phyloP scores from a whole-genome alignment of 2,329 filamentous ascomycete genomes.

The Ophiostoma sp. region DNA sequence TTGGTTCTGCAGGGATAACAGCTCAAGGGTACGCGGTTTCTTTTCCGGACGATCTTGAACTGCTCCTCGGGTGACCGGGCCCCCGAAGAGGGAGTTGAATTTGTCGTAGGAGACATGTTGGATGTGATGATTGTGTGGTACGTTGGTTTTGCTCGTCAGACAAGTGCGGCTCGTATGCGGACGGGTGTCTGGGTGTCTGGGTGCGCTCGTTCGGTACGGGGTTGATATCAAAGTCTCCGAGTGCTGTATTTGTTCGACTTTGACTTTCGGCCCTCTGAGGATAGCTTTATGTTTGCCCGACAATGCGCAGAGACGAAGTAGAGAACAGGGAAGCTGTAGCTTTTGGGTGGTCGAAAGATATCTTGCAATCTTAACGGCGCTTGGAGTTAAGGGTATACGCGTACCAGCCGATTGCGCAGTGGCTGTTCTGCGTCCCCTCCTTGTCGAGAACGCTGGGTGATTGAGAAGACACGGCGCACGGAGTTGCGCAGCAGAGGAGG shows the following conservation, averaged over 20 bases:
- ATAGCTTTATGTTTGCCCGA: neutral
- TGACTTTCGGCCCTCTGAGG: neutral
- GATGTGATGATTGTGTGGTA: neutral
- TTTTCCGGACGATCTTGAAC: slow-evolving; percentile 82
- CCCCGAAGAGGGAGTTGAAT: slow-evolving; percentile 70
- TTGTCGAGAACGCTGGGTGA: neutral
- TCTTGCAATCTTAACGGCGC: slow-evolving; percentile 1
- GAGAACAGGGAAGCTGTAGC: neutral
- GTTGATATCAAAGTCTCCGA: slow-evolving; percentile 2
- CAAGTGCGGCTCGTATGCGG: neutral
- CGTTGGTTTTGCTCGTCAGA: neutral
- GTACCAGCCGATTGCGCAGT: neutral
- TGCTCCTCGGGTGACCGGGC: slow-evolving; percentile 77
- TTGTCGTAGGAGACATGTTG: slow-evolving; percentile 68
- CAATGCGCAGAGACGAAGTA: neutral
- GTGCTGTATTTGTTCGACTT: neutral
- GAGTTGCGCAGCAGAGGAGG: neutral
- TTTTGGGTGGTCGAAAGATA: neutral
- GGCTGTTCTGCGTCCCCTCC: neutral
- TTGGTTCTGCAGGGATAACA: slow-evolving; percentile 86
- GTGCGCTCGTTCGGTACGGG: neutral
- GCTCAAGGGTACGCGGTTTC: slow-evolving; percentile 85
- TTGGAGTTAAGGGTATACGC: neutral
- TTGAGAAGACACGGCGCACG: neutral
- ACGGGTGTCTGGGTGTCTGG: neutral